phyloP scores from a whole-genome alignment of 202 grass and related monocot genomes.

The Dendrocalamus latiflorus region DNA sequence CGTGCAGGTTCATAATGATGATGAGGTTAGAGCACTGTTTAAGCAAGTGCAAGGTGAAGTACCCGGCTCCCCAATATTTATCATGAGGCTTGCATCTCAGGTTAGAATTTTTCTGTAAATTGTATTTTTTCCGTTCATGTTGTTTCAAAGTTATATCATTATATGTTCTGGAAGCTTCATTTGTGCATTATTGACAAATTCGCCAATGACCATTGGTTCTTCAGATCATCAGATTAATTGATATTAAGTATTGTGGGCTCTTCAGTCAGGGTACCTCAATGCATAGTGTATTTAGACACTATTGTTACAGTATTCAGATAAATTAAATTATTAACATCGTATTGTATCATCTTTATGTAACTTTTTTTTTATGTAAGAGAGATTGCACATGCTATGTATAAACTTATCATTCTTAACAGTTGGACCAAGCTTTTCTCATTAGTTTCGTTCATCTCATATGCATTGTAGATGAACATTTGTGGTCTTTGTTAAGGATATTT shows the following conservation, averaged over 20 bases:
- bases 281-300: background rate
- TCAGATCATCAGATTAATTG: background rate
- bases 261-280: background rate
- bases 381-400: background rate
- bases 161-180: no score
- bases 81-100: conserved; percentile 83
- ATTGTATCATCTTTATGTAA: background rate
- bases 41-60: conserved; percentile 95
- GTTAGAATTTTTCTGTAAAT: conserved; percentile 33
- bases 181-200: no score
- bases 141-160: no score
- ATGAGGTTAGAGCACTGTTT: conserved; percentile 69
- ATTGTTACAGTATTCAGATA: background rate
- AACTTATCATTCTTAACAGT: background rate
- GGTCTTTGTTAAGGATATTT: no score
- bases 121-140: background rate
- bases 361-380: background rate
- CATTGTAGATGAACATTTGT: background rate
- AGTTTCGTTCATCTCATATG: background rate
- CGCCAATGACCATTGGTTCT: no score
- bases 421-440: background rate
- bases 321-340: background rate
- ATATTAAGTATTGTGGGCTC: background rate
- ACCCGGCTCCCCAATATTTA: conserved; percentile 82
- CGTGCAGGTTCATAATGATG: conserved; percentile 61